Evolutionary conservation across 768 basidiomycete genomes (phyloP), one percentile per base, ranked within the genome.

Genomic region (Lentinula guzmanii): DNA sequence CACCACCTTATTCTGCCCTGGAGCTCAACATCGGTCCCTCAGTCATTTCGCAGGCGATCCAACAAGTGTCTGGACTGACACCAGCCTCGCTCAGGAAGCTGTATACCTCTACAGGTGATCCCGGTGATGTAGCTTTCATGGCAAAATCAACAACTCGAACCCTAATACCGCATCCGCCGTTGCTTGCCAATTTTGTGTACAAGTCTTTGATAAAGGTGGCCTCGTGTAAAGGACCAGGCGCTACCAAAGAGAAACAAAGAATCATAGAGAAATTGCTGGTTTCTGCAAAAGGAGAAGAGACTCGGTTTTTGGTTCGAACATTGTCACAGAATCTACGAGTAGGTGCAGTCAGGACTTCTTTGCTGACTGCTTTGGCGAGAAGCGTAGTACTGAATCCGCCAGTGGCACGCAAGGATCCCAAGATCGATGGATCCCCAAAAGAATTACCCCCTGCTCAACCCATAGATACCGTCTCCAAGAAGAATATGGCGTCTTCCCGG

Each of bases 71-170:
- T 15, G 89, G 90, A 21, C 74, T 90, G 34, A 80, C 82, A 5
- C 66, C 79, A 18, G 71, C 77, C 7, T 80, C 86, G 11, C 79
- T 89, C 51, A 86, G 77, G 71, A 81, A 76, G 60, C 71, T 93
- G 13, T 91, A 91, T 70, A 88, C 86, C 64, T 75, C 81, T 48
- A 84, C 78, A 37, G 95, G 95, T 4, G 95, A 97, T 72, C 82
- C 85, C 28, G 95, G 95, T 0, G 92, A 95, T 69, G 91, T 95
- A 7, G 95, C 95, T 1, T 93, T 86, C 66, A 83, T 85, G 61
- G 92, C 93, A 9, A 93, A 89, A 69, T 84, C 85, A 3, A 90
- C 83, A 61, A 72, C 91, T 21, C 81, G 90, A 46, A 90, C 90
- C 4, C 78, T 94, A 28, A 70, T 91, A 28, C 84, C 89, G 2